Conservation (phyloP, 768 basidiomycete genomes). For the Boletus reticulatus region DNA sequence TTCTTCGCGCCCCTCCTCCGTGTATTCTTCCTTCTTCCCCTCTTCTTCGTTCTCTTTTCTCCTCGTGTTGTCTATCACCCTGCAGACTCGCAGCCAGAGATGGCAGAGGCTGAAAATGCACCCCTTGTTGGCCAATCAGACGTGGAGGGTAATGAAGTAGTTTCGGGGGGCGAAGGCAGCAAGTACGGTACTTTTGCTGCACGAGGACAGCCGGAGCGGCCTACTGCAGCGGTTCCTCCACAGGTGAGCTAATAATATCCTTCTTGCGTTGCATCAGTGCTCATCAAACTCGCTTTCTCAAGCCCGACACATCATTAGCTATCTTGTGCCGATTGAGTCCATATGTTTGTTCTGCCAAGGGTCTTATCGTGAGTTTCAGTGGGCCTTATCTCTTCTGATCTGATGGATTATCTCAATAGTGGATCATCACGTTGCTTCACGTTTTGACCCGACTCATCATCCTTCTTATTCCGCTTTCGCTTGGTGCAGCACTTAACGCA, state of each 20-base stretch:
- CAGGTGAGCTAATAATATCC: conserved; percentile 6
- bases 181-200: conserved; percentile 80
- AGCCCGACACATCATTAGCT: conserved; percentile 17
- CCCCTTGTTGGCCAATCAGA: conserved; percentile 39
- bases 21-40: conserved; percentile 55
- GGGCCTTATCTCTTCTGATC: background rate
- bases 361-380: conserved; percentile 21
- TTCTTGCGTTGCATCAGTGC: background rate
- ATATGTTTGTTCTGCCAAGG: conserved; percentile 21
- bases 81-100: conserved; percentile 17
- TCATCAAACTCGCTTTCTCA: background rate
- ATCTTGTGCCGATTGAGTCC: conserved; percentile 16
- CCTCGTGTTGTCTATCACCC: conserved; percentile 65
- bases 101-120: conserved; percentile 20
- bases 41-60: conserved; percentile 57
- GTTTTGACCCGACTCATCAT: conserved; percentile 77
- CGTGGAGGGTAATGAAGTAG: conserved; percentile 41
- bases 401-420: conserved; percentile 34
- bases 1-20: conserved; percentile 62
- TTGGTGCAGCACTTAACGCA: conserved; percentile 45
- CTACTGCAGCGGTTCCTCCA: background rate
- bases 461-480: conserved; percentile 62
- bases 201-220: conserved; percentile 11
- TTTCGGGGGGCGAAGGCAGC: conserved; percentile 35
- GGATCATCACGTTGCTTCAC: conserved; percentile 68